These are phyloP conservation scores for Fragaria vesca DNA, from an alignment of 306 rosid genomes.

Conservation along the genomic window DNA sequence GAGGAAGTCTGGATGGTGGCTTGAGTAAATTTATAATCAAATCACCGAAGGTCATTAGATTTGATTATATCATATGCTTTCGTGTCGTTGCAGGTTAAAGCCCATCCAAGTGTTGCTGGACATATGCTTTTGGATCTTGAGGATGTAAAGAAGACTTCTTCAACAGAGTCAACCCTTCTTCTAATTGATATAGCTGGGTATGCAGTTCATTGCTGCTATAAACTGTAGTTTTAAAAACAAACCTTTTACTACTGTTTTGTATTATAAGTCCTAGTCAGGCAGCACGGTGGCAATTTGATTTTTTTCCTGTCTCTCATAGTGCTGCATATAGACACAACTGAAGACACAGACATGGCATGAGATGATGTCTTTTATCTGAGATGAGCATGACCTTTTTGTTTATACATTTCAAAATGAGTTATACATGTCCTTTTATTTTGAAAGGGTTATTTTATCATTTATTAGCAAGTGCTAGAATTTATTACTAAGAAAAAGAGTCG, in stretches of 20 bases:
- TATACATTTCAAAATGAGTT: too few relatives aligned
- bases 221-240: neutral
- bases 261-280: neutral
- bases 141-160: slow-evolving; percentile 69
- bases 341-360: neutral
- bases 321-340: neutral
- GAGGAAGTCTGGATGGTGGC: slow-evolving; percentile 25
- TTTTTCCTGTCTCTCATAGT: neutral
- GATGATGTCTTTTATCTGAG: neutral
- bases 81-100: slow-evolving; percentile 59
- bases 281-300: neutral
- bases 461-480: neutral
- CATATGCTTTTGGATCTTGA: slow-evolving; percentile 81
- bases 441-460: neutral
- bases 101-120: slow-evolving; percentile 88
- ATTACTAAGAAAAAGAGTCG: neutral
- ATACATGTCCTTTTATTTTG: neutral
- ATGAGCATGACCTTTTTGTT: neutral
- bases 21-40: slow-evolving; percentile 17
- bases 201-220: slow-evolving; percentile 28
- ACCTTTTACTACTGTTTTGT: neutral
- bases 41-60: slow-evolving; percentile 17
- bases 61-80: slow-evolving; percentile 8
- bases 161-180: slow-evolving; percentile 86
- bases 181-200: slow-evolving; percentile 96